Evolutionary conservation across 768 basidiomycete genomes (phyloP).

Genomic region (Asterophora parasitica): DNA sequence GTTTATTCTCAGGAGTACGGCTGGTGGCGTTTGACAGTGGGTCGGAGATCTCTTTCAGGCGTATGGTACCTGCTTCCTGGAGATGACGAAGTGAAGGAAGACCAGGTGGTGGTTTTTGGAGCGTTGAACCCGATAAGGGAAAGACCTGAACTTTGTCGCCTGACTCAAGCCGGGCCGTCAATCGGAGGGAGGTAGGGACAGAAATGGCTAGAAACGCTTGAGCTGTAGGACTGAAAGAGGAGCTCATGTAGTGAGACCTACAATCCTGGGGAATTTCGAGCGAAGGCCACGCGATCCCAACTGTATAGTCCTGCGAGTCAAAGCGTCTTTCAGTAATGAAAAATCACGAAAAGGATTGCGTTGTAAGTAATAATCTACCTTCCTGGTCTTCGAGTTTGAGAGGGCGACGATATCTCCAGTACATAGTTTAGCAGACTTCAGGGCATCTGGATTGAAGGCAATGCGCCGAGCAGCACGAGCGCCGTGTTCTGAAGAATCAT

Average conservation of each 20-base stretch:
- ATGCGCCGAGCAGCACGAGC: slow-evolving; percentile 60
- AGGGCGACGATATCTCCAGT: slow-evolving; percentile 70
- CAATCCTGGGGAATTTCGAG: slow-evolving; percentile 53
- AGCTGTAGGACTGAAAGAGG: slow-evolving; percentile 10
- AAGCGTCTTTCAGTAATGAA: slow-evolving; percentile 12
- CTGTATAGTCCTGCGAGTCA: slow-evolving; percentile 47
- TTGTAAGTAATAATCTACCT: slow-evolving; percentile 18
- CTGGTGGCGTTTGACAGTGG: slow-evolving; percentile 13
- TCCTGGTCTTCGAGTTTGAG: slow-evolving; percentile 33
- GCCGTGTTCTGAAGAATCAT: slow-evolving; percentile 28
- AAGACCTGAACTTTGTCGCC: slow-evolving; percentile 45
- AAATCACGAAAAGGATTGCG: background rate
- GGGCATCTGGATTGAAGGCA: slow-evolving; percentile 53
- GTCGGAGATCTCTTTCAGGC: slow-evolving; percentile 43
- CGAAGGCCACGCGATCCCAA: slow-evolving; percentile 78
- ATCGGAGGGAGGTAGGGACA: slow-evolving; percentile 50
- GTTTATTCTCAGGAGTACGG: slow-evolving; percentile 26
- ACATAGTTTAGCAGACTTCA: slow-evolving; percentile 56
- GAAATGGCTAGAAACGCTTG: slow-evolving; percentile 40
- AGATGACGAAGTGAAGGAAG: slow-evolving; percentile 47
- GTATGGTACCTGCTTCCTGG: slow-evolving; percentile 48
- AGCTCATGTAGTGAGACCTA: slow-evolving; percentile 31
- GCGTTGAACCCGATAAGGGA: slow-evolving; percentile 37
- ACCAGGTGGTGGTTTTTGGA: slow-evolving; percentile 34
- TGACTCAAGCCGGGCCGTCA: slow-evolving; percentile 55